phyloP scores from a whole-genome alignment of 2,329 filamentous ascomycete species.

The Thyridium curvatum region DNA sequence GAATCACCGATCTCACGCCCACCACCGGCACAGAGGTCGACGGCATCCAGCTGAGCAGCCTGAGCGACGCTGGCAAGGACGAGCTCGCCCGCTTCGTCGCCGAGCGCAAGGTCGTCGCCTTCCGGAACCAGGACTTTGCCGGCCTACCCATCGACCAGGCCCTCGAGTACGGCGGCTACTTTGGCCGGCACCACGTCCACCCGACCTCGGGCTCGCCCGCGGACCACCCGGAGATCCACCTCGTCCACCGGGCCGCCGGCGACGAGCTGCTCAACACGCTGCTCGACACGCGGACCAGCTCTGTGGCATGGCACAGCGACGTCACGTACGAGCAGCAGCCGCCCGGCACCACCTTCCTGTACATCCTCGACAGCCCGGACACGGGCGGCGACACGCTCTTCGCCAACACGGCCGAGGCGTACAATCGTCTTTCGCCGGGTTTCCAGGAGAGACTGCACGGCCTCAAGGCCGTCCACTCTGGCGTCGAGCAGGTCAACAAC shows the following conservation, averaged over 20 bases:
- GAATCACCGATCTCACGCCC: conserved; percentile 55
- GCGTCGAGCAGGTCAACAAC: conserved; percentile 70
- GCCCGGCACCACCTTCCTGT: conserved; percentile 84
- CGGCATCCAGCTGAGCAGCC: conserved; percentile 60
- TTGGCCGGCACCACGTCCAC: conserved; percentile 61
- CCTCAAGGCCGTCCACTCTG: conserved; percentile 74
- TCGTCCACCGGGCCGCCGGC: conserved; percentile 64
- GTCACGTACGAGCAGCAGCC: conserved; percentile 85
- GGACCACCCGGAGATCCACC: conserved; percentile 63
- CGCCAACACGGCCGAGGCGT: conserved; percentile 72
- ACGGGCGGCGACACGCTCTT: conserved; percentile 84
- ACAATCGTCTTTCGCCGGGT: conserved; percentile 69
- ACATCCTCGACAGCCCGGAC: conserved; percentile 74
- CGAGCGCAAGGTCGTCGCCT: conserved; percentile 63
- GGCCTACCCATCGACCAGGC: conserved; percentile 58
- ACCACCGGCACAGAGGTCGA: conserved; percentile 61
- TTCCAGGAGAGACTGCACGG: conserved; percentile 79
- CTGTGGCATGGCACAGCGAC: conserved; percentile 84
- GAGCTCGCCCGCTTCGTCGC: conserved; percentile 64
- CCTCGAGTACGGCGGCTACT: conserved; percentile 58
- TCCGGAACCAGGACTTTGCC: conserved; percentile 62
- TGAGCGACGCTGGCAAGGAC: conserved; percentile 58
- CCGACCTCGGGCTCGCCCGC: conserved; percentile 63
- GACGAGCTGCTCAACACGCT: conserved; percentile 55
- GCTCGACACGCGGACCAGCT: conserved; percentile 65